Conservation (phyloP, 306 rosid species). For the Spatholobus suberectus region DNA sequence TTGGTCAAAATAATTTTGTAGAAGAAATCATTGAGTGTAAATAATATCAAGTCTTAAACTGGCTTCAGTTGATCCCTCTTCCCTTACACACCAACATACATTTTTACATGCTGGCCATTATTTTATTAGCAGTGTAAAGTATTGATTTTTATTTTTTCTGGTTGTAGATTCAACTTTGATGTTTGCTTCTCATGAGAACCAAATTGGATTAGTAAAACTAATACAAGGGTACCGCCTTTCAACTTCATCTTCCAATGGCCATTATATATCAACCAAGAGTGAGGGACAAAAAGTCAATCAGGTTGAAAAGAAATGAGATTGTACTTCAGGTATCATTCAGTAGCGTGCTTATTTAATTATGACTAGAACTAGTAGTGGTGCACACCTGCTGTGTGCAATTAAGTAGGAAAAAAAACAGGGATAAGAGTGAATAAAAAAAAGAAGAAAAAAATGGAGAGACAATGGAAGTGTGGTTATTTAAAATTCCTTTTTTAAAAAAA, state of each 20-base stretch:
- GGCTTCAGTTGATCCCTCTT: conserved; percentile 12
- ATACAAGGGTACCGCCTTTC: conserved; percentile 85
- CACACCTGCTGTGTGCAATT: neutral
- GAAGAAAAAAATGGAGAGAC: neutral
- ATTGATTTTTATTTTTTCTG: conserved; percentile 36
- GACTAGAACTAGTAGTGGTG: conserved; percentile 5
- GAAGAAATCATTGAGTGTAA: conserved; percentile 10
- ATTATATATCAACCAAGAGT: conserved; percentile 70
- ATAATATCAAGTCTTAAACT: neutral
- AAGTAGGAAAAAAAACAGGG: neutral
- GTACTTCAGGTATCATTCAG: conserved; percentile 83
- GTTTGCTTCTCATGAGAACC: conserved; percentile 90
- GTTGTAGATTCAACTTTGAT: conserved; percentile 88
- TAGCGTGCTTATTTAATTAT: conserved; percentile 32
- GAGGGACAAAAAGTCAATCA: conserved; percentile 88
- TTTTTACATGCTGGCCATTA: conserved; percentile 22
- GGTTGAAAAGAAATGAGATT: conserved; percentile 85
- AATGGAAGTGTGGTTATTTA: conserved; percentile 7
- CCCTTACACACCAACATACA: neutral
- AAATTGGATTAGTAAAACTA: conserved; percentile 88
- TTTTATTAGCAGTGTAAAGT: conserved; percentile 35
- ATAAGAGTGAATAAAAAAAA: neutral
- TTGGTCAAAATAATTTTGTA: conserved; percentile 26
- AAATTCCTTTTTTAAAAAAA: neutral
- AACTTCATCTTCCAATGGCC: conserved; percentile 74